Evolutionary conservation across 495 filamentous ascomycete species (phyloP).

Genomic region (Lepidopterella palustris): DNA sequence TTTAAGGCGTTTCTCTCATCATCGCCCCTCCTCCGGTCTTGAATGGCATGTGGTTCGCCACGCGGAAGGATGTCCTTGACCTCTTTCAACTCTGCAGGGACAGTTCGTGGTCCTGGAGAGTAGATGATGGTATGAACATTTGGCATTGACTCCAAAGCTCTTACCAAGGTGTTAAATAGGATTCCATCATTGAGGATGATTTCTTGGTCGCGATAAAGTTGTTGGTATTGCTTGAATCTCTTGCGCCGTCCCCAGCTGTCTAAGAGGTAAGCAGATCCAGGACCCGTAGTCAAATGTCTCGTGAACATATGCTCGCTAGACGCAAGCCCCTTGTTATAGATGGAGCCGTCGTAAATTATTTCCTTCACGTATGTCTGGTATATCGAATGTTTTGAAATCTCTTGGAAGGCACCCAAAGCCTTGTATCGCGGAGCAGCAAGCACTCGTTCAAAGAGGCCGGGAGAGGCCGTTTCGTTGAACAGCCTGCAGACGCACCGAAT

Average conservation of each 20-base stretch:
- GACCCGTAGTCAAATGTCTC: neutral
- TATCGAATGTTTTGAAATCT: conserved; percentile 8
- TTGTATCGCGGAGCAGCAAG: conserved; percentile 18
- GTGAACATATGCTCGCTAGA: neutral
- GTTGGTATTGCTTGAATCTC: conserved; percentile 14
- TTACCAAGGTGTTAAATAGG: conserved; percentile 8
- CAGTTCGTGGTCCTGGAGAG: conserved; percentile 11
- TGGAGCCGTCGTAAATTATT: conserved; percentile 20
- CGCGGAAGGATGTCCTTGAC: conserved; percentile 18
- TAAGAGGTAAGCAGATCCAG: neutral
- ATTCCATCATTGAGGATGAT: conserved; percentile 5
- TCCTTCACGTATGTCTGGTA: conserved; percentile 21
- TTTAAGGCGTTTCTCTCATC: neutral
- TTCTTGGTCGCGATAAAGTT: conserved; percentile 21
- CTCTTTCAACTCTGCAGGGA: conserved; percentile 12
- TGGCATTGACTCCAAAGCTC: conserved; percentile 18
- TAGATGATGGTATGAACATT: conserved; percentile 17
- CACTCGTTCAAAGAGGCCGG: conserved; percentile 8
- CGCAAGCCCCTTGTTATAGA: conserved; percentile 7
- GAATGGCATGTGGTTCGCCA: neutral
- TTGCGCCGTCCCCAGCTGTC: neutral
- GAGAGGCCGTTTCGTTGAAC: conserved; percentile 11
- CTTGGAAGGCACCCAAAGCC: conserved; percentile 14
- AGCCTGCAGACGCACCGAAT: conserved; percentile 6
- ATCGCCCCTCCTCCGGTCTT: too few relatives aligned